Base-by-base conservation (phyloP, 2,329 filamentous ascomycete species). In the Pseudopithomyces maydicus region DNA sequence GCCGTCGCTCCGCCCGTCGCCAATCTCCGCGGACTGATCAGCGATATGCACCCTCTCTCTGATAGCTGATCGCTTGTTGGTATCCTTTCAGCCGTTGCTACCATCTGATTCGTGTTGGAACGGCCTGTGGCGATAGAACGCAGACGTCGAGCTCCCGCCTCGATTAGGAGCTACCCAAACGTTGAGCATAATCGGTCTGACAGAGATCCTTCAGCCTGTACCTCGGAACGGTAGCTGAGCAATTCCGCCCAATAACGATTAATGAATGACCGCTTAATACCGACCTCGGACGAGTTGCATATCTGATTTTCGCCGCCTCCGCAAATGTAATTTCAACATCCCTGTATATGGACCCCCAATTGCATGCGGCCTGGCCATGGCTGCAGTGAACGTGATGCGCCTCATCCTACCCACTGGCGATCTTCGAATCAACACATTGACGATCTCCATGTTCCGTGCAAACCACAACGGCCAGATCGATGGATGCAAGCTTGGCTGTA, bases 281-380 rank as follows among this genome's bases (percentile, higher is more conserved):
- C 26, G 29, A 36, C 29, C 33, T 49, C 46, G 29, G 33, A 39
- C 17, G 17, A 38, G 12, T 8, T 8, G 26, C 46, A 22, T 15
- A 49, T 49, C 4, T 29, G 38, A 38, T 17, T 43, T 35, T 51
- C 38, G 48, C 38, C 48, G 48, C 38, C 47, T 51, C 48, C 48
- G 38, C 48, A 51, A 51, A 42, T 51, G 26, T 26, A 51, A 51
- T 51, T 35, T 51, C 48, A n/a, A 19, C 7, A 33, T 38, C 48
- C 48, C 19, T 36, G 48, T 42, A 43, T 4, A 32, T 41, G 38
- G 48, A 42, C 42, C 48, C n/a, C 48, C 23, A 36, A 14, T 14
- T 10, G 38, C 38, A 35, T 42, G 48, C 36, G 42, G 17, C 38
- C 26, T n/a, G 35, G 4, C 36, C 23, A 32, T 17, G 23, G 10